Conservation (phyloP, 495 filamentous ascomycete genomes). For the Polyplosphaeria fusca region DNA sequence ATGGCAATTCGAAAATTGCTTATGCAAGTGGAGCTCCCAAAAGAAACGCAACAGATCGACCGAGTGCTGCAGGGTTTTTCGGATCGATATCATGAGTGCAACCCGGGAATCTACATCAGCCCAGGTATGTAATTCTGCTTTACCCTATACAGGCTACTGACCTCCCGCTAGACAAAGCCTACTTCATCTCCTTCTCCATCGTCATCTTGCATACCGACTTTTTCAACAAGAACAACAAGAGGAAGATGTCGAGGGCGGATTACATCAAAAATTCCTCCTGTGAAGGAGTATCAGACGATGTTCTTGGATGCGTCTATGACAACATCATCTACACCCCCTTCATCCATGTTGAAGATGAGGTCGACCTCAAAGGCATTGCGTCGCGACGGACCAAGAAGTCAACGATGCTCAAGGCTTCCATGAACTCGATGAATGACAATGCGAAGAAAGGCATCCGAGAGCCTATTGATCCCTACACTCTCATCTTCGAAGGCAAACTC, state of each 20-base stretch:
- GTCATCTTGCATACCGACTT: constrained; percentile 96
- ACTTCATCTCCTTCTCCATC: constrained; percentile 95
- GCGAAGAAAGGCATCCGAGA: constrained; percentile 66
- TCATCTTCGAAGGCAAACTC: constrained; percentile 85
- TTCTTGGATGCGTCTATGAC: constrained; percentile 94
- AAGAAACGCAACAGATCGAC: constrained; percentile 97
- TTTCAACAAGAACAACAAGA: constrained; percentile 99
- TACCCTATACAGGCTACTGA: constrained; percentile 21
- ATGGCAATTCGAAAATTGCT: constrained; percentile 94
- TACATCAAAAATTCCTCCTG: constrained; percentile 88
- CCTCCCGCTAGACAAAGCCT: constrained; percentile 69
- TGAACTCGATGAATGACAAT: constrained; percentile 60
- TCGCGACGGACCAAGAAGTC: constrained; percentile 61
- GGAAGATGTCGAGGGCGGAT: constrained; percentile 96
- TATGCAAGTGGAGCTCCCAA: constrained; percentile 94
- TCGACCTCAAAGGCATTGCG: constrained; percentile 72
- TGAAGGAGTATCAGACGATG: constrained; percentile 86
- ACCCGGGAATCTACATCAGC: constrained; percentile 87
- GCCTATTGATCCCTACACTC: constrained; percentile 88
- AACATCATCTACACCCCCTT: constrained; percentile 98
- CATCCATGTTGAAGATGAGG: constrained; percentile 90
- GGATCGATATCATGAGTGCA: constrained; percentile 96
- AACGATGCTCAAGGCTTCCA: constrained; percentile 65
- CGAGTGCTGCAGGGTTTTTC: constrained; percentile 91
- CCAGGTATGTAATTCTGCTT: constrained; percentile 53